These are phyloP conservation scores for Histomonas meleagridis DNA, from an alignment of 208 protist species.

Conservation along the genomic window DNA sequence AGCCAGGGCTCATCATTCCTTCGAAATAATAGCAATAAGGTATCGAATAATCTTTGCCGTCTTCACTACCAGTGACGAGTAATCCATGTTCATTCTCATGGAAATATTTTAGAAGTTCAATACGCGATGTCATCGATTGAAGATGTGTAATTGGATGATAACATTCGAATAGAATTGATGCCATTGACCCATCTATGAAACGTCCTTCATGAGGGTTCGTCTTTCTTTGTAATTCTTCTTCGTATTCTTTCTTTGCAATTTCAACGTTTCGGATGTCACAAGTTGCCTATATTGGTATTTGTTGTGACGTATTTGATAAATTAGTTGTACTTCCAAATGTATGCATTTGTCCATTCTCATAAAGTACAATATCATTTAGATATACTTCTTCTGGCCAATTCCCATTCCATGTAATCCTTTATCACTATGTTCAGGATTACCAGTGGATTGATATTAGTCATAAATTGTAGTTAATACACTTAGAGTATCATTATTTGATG, in stretches of 20 bases:
- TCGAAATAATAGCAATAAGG: neutral
- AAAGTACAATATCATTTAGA: neutral
- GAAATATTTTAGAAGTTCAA: neutral
- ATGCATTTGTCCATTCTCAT: neutral
- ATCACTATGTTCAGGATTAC: neutral
- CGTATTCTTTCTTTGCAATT: neutral
- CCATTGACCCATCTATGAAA: slow-evolving; percentile 8
- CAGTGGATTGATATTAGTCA: neutral
- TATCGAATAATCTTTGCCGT: neutral
- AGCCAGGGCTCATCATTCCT: neutral
- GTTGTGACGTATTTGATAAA: neutral
- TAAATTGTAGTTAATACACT: neutral
- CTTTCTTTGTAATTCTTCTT: neutral
- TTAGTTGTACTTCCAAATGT: neutral
- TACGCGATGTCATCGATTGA: neutral
- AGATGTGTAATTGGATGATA: neutral
- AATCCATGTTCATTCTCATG: neutral
- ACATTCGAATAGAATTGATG: neutral
- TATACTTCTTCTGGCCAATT: neutral
- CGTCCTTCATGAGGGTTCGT: neutral
- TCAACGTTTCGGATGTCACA: neutral
- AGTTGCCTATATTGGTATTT: neutral
- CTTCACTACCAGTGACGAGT: neutral
- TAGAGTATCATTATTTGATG: no score
- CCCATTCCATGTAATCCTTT: no score